Conservation (phyloP, 2,329 filamentous ascomycete genomes). For the Byssothecium circinans region DNA sequence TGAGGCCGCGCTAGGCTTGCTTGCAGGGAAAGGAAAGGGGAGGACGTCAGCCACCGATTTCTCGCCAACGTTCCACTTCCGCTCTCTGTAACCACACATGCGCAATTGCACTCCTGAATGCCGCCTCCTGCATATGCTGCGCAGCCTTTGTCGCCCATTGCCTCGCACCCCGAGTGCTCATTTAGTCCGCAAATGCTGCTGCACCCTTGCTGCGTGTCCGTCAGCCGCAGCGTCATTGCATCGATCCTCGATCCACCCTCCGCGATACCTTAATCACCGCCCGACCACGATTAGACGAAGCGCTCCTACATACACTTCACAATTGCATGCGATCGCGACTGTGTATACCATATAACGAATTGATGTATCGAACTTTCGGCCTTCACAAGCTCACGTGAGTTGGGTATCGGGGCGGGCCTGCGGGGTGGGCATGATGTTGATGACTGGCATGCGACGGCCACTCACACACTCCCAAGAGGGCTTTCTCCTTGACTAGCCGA, state of each 20-base stretch:
- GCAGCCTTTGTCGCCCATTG: not conserved
- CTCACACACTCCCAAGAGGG: too few relatives aligned
- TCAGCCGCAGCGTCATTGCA: constrained; percentile 33
- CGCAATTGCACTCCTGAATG: constrained; percentile 1
- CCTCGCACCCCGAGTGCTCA: not conserved
- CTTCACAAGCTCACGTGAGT: too few relatives aligned
- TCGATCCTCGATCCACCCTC: not conserved
- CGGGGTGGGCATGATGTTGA: too few relatives aligned
- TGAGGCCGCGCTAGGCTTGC: constrained; percentile 10
- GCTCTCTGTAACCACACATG: constrained; percentile 10
- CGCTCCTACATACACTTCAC: not conserved
- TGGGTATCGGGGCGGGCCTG: too few relatives aligned
- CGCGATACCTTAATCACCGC: not conserved
- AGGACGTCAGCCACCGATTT: constrained; percentile 19
- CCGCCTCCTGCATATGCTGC: constrained; percentile 4
- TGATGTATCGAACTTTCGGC: too few relatives aligned
- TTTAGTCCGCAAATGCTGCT: constrained; percentile 3
- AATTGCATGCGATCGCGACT: too few relatives aligned
- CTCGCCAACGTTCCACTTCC: constrained; percentile 9
- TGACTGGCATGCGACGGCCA: too few relatives aligned
- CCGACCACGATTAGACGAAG: not conserved
- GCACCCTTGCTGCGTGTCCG: constrained; percentile 15
- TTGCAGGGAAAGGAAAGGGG: constrained; percentile 4
- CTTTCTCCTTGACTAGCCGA: too few relatives aligned
- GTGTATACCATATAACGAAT: too few relatives aligned